Base-by-base conservation (phyloP, 148 eudicot genomes). In the Cornus florida region DNA sequence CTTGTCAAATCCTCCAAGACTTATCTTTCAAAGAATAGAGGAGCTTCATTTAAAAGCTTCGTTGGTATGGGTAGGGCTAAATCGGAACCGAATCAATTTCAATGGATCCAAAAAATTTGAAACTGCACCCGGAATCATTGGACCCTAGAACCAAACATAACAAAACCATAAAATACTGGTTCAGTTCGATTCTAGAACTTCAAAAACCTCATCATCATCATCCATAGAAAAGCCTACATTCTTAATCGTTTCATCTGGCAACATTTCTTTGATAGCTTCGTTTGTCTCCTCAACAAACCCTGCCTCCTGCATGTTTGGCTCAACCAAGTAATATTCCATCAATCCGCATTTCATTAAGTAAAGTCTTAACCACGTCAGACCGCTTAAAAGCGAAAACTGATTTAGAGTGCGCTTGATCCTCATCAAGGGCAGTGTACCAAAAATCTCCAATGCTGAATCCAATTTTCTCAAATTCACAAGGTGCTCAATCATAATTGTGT, bases 401-500 rank as follows among this genome's bases (percentile, higher is more conserved):
- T 77, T 90, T 8, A 84, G 65, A 12, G 97, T 93, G 68, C 84
- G 92, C 83, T 89, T 95, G 17, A 92, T 82, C 83, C 96, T 91
- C 66, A 60, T 60, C n/a, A n/a, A 60, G 22, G 23, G 66, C 66
- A 60, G 22, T 60, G 66, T 60, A 6, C 22, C 4, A 60, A 60
- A 60, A 19, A 60, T 60, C 66, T 60, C 82, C 81, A 84, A 78
- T 41, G 91, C 92, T 48, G 81, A 68, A 73, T 91, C 90, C 31
- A 84, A 79, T 65, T 89, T 86, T 80, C 88, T 86, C 4, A 79
- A 80, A 35, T 85, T 86, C 68, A 93, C 82, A 65, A 95, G 94
- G 87, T 95, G 98, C 77, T 93, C 90, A 24, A 95, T 85, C 41
- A 95, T 84, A 76, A 93, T 83, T 5, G 97, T 93, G 78, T 85